Percentiles rank a stretch among this genome's conserved stretches.
Evolutionary conservation across 1,139 yeast genomes (phyloP).

Genomic region (Yamadazyma taylorii): DNA sequence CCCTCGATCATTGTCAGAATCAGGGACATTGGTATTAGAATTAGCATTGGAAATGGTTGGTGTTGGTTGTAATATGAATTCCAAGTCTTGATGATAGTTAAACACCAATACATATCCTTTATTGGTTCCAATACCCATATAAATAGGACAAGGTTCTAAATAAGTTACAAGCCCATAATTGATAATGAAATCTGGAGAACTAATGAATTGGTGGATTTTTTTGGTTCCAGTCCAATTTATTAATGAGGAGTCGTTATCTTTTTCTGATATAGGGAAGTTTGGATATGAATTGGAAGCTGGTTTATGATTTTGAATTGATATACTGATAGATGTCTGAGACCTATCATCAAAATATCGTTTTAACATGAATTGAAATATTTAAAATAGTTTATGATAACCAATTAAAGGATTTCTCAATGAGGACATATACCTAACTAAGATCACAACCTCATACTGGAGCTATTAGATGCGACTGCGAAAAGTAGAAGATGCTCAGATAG

Average conservation of each 20-base stretch:
- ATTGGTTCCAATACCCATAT: constrained; percentile 62
- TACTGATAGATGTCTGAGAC: constrained; percentile 31
- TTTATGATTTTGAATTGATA: constrained; percentile 17
- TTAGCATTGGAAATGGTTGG: constrained; percentile 10
- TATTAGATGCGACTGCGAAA: too few relatives aligned
- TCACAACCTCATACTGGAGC: too few relatives aligned
- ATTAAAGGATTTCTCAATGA: too few relatives aligned
- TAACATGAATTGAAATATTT: constrained; percentile 4
- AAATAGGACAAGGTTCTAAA: constrained; percentile 47
- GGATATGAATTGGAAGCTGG: constrained; percentile 3
- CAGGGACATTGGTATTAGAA: too few relatives aligned
- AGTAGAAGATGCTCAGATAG: too few relatives aligned
- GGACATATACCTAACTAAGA: too few relatives aligned
- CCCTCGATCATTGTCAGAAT: constrained; percentile 32
- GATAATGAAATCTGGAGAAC: constrained; percentile 24
- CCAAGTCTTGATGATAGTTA: constrained; percentile 59
- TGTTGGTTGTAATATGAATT: constrained; percentile 35
- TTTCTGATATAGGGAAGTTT: background rate
- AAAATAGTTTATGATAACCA: too few relatives aligned
- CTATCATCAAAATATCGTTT: constrained; percentile 36
- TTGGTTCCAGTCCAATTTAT: constrained; percentile 26
- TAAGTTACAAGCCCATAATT: constrained; percentile 51
- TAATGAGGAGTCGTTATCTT: background rate
- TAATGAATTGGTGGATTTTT: constrained; percentile 21
- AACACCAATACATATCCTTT: constrained; percentile 60